Percentiles rank a stretch among this genome's conserved stretches.
Evolutionary conservation across 1,284 basidiomycete species (phyloP).

Genomic region (Athelia sp.): DNA sequence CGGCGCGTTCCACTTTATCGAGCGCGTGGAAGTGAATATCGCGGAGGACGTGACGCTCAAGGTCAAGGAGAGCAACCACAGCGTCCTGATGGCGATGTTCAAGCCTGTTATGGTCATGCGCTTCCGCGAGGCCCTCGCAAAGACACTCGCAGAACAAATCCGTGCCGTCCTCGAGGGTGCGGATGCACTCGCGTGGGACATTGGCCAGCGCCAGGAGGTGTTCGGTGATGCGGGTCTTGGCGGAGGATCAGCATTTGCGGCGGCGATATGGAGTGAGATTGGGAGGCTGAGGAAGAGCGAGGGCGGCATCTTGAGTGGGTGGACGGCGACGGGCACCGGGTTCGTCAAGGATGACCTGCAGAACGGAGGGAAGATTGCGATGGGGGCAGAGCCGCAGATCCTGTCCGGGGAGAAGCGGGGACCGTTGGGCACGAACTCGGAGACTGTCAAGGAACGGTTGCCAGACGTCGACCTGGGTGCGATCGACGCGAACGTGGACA

Average conservation of each 20-base stretch:
- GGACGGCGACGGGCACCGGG: conserved; percentile 56
- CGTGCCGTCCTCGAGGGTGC: conserved; percentile 40
- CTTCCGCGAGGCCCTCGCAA: conserved; percentile 52
- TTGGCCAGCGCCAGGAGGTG: conserved; percentile 49
- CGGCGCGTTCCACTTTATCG: conserved; percentile 51
- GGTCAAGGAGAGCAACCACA: conserved; percentile 52
- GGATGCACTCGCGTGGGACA: conserved; percentile 54
- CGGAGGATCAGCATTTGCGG: conserved; percentile 40
- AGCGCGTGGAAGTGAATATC: conserved; percentile 45
- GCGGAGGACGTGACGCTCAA: conserved; percentile 47
- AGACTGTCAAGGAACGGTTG: conserved; percentile 34
- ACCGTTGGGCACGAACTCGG: conserved; percentile 49
- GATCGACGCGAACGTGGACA: conserved; percentile 22
- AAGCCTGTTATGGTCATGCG: conserved; percentile 52
- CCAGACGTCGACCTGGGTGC: conserved; percentile 19
- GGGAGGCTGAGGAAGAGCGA: conserved; percentile 44
- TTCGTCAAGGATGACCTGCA: conserved; percentile 43
- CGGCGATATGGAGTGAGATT: conserved; percentile 61
- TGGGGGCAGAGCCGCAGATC: conserved; percentile 69
- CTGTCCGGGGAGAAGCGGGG: conserved; percentile 59
- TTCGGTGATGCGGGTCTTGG: conserved; percentile 58
- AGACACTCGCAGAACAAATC: conserved; percentile 49
- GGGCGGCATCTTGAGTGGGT: conserved; percentile 34
- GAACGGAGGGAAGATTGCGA: conserved; percentile 40
- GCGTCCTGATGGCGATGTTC: conserved; percentile 53